A percentile compares a stretch with the other conserved stretches of the same genome.
Evolutionary conservation across 148 eudicot genomes (phyloP).

Genomic region (Cornus kousa): DNA sequence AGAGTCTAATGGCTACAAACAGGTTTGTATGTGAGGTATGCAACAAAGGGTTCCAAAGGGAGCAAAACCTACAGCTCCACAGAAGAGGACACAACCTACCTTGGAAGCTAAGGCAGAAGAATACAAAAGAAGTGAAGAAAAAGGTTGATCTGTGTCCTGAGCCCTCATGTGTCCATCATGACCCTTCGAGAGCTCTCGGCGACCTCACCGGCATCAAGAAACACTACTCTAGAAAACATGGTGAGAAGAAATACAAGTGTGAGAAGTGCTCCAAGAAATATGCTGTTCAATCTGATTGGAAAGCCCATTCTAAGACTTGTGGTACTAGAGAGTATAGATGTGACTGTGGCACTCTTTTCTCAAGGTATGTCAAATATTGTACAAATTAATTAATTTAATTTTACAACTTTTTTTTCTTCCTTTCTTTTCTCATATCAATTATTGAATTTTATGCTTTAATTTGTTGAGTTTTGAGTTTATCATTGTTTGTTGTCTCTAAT

Average conservation of each 20-base stretch:
- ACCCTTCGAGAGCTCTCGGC: constrained; percentile 46
- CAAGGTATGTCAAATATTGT: constrained; percentile 25
- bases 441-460: not conserved
- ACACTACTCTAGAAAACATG: constrained; percentile 47
- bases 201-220: constrained; percentile 54
- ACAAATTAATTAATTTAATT: too few relatives aligned
- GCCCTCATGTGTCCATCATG: constrained; percentile 47
- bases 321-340: constrained; percentile 53
- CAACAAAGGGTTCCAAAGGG: constrained; percentile 56
- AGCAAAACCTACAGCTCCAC: constrained; percentile 51
- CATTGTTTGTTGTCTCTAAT: too few relatives aligned
- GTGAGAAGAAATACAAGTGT: constrained; percentile 47
- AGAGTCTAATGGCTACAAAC: constrained; percentile 55
- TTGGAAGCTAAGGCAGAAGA: constrained; percentile 51
- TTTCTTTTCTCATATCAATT: not conserved
- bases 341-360: constrained; percentile 55
- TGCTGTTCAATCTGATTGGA: constrained; percentile 56
- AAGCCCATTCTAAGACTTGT: constrained; percentile 48
- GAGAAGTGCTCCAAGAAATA: constrained; percentile 51
- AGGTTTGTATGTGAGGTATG: constrained; percentile 51
- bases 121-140: constrained; percentile 40
- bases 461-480: too few relatives aligned
- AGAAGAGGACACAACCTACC: constrained; percentile 56
- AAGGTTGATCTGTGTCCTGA: constrained; percentile 51
- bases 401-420: not conserved